Conservation (phyloP, 768 basidiomycete genomes). For the Leucogyrophana mollusca region DNA sequence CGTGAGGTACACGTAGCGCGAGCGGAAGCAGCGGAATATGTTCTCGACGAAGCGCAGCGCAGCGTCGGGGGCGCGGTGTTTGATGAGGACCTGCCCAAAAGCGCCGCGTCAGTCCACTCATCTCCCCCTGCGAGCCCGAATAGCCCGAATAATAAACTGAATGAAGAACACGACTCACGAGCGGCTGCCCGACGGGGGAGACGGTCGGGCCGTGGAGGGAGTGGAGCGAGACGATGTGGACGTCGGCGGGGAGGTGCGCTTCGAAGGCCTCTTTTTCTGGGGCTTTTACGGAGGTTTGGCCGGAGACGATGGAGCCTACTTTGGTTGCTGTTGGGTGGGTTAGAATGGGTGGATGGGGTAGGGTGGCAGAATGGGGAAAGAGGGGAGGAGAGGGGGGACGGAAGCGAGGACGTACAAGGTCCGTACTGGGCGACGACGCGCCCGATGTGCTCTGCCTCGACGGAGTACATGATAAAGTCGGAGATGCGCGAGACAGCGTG, state of each 20-base stretch:
- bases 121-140: no score
- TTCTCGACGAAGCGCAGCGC: constrained; percentile 76
- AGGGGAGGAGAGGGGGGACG: not conserved
- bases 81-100: constrained; percentile 75
- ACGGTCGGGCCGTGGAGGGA: constrained; percentile 94
- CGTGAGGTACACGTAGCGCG: constrained; percentile 88
- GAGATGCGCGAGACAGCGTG: constrained; percentile 86
- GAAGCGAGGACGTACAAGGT: constrained; percentile 61
- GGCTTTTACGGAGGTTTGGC: constrained; percentile 96
- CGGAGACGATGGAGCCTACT: constrained; percentile 86
- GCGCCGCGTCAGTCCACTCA: constrained; percentile 1
- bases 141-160: no score
- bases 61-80: constrained; percentile 77
- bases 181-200: constrained; percentile 82
- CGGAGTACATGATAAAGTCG: constrained; percentile 93
- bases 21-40: constrained; percentile 76
- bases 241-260: constrained; percentile 78
- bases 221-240: constrained; percentile 89
- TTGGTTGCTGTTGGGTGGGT: constrained; percentile 69
- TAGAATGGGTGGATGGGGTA: constrained; percentile 5
- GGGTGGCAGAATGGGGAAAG: not conserved
- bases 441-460: constrained; percentile 88
- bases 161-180: constrained; percentile 50
- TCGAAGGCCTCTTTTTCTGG: constrained; percentile 93
- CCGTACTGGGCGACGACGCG: constrained; percentile 85